These are phyloP conservation scores for Bipolaris sorokiniana DNA, from an alignment of 2,329 filamentous ascomycete species.

Conservation along the genomic window DNA sequence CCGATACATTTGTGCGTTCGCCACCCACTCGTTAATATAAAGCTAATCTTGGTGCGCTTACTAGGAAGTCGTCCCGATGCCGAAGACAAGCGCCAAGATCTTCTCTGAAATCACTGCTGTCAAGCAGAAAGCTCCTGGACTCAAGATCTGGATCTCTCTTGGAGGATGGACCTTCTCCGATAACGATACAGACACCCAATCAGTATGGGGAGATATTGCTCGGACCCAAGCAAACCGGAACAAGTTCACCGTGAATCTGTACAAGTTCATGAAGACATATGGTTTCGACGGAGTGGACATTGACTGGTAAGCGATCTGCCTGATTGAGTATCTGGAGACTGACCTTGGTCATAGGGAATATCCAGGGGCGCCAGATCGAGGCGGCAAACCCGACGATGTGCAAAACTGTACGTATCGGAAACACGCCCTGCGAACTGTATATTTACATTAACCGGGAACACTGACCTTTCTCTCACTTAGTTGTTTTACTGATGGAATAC, in stretches of 20 bases:
- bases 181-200: not conserved
- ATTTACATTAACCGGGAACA: too few relatives aligned
- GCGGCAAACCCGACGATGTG: not conserved
- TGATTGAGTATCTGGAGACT: not conserved
- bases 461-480: too few relatives aligned
- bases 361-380: not conserved
- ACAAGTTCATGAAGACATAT: not conserved
- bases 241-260: not conserved
- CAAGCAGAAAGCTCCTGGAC: not conserved
- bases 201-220: not conserved
- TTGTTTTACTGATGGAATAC: too few relatives aligned
- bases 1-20: not conserved
- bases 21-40: not conserved
- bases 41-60: too few relatives aligned
- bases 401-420: not conserved
- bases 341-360: not conserved
- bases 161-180: not conserved
- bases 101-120: not conserved
- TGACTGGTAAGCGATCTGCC: not conserved
- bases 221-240: not conserved
- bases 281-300: not conserved
- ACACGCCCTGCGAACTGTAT: too few relatives aligned
- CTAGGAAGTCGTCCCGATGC: too few relatives aligned
- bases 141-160: constrained; percentile 1
- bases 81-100: not conserved